Conservation (phyloP, 2,329 filamentous ascomycete species). For the Talaromyces sp. region DNA sequence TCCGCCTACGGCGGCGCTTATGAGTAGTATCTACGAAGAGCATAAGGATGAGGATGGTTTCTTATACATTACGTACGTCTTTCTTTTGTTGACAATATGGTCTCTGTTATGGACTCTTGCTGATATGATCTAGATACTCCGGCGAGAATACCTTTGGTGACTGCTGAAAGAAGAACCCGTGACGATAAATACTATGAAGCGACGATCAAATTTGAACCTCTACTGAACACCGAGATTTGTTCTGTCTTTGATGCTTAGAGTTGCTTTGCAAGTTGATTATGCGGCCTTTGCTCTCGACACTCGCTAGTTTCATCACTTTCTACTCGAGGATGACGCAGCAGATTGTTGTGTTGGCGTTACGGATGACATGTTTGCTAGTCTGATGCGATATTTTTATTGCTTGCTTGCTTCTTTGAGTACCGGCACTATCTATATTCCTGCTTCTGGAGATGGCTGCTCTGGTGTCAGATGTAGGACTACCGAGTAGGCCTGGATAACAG, state of each 20-base stretch:
- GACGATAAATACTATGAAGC: not conserved
- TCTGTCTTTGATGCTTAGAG: not conserved
- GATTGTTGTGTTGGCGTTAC: constrained; percentile 13
- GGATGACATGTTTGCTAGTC: constrained; percentile 8
- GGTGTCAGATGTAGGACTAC: too few relatives aligned
- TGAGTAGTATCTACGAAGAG: constrained; percentile 99
- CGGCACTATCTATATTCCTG: not conserved
- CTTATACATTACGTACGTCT: constrained; percentile 86
- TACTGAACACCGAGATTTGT: not conserved
- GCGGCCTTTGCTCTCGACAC: not conserved
- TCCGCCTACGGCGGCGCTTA: constrained; percentile 90
- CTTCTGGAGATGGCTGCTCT: not conserved
- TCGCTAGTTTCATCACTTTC: not conserved
- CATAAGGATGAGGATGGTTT: constrained; percentile 90
- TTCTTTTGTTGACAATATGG: not conserved
- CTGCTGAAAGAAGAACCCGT: constrained; percentile 15
- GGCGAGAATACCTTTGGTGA: constrained; percentile 97
- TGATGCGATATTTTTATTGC: not conserved
- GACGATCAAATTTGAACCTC: not conserved
- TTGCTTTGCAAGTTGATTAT: not conserved
- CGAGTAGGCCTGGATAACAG: too few relatives aligned
- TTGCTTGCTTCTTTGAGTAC: not conserved
- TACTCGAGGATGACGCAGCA: not conserved
- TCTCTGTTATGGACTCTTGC: constrained; percentile 9
- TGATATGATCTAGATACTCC: constrained; percentile 61